Evolutionary conservation across 768 basidiomycete species (phyloP).

Genomic region (Psilocybe azurescens): DNA sequence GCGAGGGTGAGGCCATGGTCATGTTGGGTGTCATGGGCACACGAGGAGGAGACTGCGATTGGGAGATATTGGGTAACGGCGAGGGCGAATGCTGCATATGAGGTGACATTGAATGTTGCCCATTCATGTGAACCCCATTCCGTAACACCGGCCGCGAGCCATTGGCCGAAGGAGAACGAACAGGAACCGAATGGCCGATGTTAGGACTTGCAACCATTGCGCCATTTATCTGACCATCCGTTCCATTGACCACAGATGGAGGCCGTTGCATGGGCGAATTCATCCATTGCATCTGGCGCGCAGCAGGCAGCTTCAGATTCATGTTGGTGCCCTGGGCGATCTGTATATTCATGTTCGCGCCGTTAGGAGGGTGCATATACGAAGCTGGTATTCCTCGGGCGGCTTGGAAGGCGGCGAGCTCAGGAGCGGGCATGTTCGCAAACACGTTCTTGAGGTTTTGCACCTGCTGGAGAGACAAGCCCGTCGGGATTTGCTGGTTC

Average conservation of each 20-base stretch:
- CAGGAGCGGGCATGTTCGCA: slow-evolving; percentile 45
- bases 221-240: slow-evolving; percentile 22
- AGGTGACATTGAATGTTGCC: slow-evolving; percentile 55
- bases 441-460: slow-evolving; percentile 64
- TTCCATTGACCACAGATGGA: slow-evolving; percentile 33
- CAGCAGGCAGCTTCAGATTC: slow-evolving; percentile 47
- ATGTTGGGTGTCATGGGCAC: slow-evolving; percentile 55
- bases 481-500: slow-evolving; percentile 37
- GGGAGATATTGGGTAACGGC: slow-evolving; percentile 48
- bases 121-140: slow-evolving; percentile 38
- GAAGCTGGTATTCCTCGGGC: slow-evolving; percentile 37
- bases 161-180: slow-evolving; percentile 61
- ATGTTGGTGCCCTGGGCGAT: slow-evolving; percentile 36
- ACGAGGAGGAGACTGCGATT: slow-evolving; percentile 56
- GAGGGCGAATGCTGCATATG: slow-evolving; percentile 54
- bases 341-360: slow-evolving; percentile 40
- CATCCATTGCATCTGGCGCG: slow-evolving; percentile 44
- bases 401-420: slow-evolving; percentile 42
- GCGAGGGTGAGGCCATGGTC: slow-evolving; percentile 57
- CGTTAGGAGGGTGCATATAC: slow-evolving; percentile 46
- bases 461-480: slow-evolving; percentile 60
- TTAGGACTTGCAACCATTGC: slow-evolving; percentile 36
- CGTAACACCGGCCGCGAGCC: slow-evolving; percentile 54
- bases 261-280: slow-evolving; percentile 38
- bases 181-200: slow-evolving; percentile 39